Conservation (phyloP, 139 green algal genomes). For the Picochlorum sp. region DNA sequence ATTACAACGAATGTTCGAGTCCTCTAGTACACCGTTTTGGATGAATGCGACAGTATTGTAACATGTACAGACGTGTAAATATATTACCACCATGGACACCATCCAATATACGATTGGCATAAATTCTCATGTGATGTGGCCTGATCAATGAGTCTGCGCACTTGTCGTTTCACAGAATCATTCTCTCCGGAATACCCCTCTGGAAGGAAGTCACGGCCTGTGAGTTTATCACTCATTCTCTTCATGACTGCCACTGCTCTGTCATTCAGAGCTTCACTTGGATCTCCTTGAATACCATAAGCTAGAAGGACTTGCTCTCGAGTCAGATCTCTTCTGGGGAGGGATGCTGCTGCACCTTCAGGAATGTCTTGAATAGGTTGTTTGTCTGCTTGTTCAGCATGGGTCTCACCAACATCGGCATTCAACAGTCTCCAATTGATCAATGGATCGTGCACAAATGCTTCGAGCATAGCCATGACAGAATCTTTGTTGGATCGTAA, state of each 20-base stretch:
- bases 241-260: slow-evolving; percentile 91
- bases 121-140: slow-evolving; percentile 89
- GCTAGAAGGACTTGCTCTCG: slow-evolving; percentile 25
- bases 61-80: slow-evolving; percentile 5
- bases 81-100: slow-evolving; percentile 82
- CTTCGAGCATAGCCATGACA: slow-evolving; percentile 94
- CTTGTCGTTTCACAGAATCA: slow-evolving; percentile 70
- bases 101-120: slow-evolving; percentile 94
- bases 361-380: slow-evolving; percentile 3
- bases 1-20: neutral
- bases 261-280: slow-evolving; percentile 75
- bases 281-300: slow-evolving; percentile 42
- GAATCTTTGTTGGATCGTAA: slow-evolving; percentile 80
- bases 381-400: neutral
- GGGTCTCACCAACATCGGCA: slow-evolving; percentile 12
- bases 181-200: slow-evolving; percentile 19
- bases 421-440: slow-evolving; percentile 97
- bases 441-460: slow-evolving; percentile 98
- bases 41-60: slow-evolving; percentile 2
- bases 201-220: slow-evolving; percentile 71
- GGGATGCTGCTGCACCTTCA: slow-evolving; percentile 13
- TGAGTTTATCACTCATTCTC: slow-evolving; percentile 94
- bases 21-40: neutral
- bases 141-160: slow-evolving; percentile 82
- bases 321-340: slow-evolving; percentile 20